Percentiles rank a stretch among this genome's conserved stretches.
phyloP scores from a whole-genome alignment of 2,329 filamentous ascomycete species.

The Pseudocercospora fijiensis region DNA sequence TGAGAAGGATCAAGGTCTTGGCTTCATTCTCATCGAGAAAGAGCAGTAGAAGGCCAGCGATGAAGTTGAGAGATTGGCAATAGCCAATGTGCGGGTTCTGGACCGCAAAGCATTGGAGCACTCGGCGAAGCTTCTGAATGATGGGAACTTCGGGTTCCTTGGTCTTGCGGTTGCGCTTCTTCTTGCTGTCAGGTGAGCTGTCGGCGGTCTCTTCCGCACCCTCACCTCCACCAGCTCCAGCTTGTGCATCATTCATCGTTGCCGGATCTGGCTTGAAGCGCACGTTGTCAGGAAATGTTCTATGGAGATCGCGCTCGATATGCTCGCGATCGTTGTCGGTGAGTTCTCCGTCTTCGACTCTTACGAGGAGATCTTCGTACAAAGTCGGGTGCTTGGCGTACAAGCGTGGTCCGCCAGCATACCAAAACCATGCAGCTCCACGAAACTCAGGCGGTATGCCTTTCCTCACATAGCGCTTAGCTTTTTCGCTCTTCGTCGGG shows the following conservation, averaged over 20 bases:
- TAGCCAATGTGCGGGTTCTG: slow-evolving; percentile 92
- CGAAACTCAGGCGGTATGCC: slow-evolving; percentile 92
- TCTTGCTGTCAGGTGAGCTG: slow-evolving; percentile 11
- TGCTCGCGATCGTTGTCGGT: slow-evolving; percentile 76
- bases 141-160: slow-evolving; percentile 68
- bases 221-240: slow-evolving; percentile 32
- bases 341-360: slow-evolving; percentile 61
- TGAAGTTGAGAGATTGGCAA: slow-evolving; percentile 93
- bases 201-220: slow-evolving; percentile 1
- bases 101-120: slow-evolving; percentile 84
- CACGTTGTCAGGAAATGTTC: slow-evolving; percentile 92
- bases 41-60: slow-evolving; percentile 82
- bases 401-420: slow-evolving; percentile 80
- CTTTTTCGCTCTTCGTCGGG: slow-evolving; percentile 74
- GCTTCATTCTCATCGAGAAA: slow-evolving; percentile 80
- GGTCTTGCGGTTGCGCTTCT: slow-evolving; percentile 33
- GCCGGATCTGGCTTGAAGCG: slow-evolving; percentile 71
- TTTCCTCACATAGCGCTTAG: slow-evolving; percentile 88
- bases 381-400: slow-evolving; percentile 72
- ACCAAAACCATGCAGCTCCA: slow-evolving; percentile 96
- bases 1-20: slow-evolving; percentile 87
- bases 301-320: slow-evolving; percentile 89
- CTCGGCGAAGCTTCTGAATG: slow-evolving; percentile 76
- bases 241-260: slow-evolving; percentile 36
- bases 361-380: slow-evolving; percentile 68